Percentiles rank a stretch among this genome's conserved stretches.
phyloP scores from a whole-genome alignment of 129 eudicot species.

The Escallonia herrerae region DNA sequence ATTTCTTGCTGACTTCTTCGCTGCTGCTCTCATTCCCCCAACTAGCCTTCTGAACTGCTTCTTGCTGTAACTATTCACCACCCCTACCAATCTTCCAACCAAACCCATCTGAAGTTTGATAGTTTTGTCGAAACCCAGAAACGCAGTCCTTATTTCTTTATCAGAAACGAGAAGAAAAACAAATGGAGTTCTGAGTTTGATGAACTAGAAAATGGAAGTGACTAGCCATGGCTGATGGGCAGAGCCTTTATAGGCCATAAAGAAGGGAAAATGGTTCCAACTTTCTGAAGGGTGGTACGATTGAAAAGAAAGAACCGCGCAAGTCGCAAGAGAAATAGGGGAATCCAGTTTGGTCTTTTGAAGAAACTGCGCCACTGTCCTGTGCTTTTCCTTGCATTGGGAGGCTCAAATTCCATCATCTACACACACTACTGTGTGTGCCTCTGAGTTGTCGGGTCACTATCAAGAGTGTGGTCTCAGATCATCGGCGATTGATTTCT shows the following conservation, averaged over 20 bases:
- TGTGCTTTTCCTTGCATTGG: too few relatives aligned
- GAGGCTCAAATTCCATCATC: too few relatives aligned
- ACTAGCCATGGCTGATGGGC: not conserved
- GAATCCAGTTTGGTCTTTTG: too few relatives aligned
- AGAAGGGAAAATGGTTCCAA: not conserved
- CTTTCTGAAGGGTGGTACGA: not conserved
- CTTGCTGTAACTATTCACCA: conserved; percentile 14
- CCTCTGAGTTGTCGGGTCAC: too few relatives aligned
- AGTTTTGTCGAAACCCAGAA: too few relatives aligned
- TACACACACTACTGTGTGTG: too few relatives aligned
- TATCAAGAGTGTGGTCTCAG: too few relatives aligned
- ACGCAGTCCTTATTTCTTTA: not conserved
- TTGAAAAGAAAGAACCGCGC: not conserved
- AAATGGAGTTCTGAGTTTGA: not conserved
- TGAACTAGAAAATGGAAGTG: not conserved
- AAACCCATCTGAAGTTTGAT: conserved; percentile 14
- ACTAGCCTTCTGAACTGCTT: conserved; percentile 31
- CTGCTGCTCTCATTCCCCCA: conserved; percentile 28
- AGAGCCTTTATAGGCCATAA: not conserved
- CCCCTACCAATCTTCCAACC: conserved; percentile 15
- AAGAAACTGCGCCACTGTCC: too few relatives aligned
- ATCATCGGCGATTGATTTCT: too few relatives aligned
- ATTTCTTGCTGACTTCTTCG: conserved; percentile 23
- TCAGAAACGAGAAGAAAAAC: not conserved
- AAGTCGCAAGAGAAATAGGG: too few relatives aligned